Conservation (phyloP, 1,284 basidiomycete genomes). For the Apiotrichum porosum region DNA sequence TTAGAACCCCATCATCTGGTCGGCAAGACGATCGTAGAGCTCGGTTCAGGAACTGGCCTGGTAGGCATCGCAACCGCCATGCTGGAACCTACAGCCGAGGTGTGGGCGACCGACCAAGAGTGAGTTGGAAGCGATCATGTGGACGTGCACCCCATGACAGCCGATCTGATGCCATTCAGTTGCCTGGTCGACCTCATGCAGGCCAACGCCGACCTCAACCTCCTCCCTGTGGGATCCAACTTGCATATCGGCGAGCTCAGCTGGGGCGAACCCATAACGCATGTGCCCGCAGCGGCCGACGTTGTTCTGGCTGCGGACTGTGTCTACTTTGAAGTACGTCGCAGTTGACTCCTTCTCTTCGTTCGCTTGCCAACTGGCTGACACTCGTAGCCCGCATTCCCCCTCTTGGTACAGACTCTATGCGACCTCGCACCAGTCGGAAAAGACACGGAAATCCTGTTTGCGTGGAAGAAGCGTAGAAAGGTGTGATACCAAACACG, state of each 20-base stretch:
- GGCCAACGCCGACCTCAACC: slow-evolving; percentile 63
- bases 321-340: slow-evolving; percentile 73
- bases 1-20: slow-evolving; percentile 51
- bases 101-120: slow-evolving; percentile 86
- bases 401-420: slow-evolving; percentile 76
- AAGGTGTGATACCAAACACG: slow-evolving; percentile 56
- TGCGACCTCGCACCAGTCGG: slow-evolving; percentile 55
- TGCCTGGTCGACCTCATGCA: slow-evolving; percentile 70
- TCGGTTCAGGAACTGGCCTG: slow-evolving; percentile 81
- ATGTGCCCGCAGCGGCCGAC: slow-evolving; percentile 23
- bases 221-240: slow-evolving; percentile 52
- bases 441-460: slow-evolving; percentile 64
- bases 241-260: slow-evolving; percentile 67
- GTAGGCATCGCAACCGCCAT: slow-evolving; percentile 76
- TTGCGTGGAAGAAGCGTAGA: slow-evolving; percentile 90
- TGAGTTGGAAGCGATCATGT: slow-evolving; percentile 49
- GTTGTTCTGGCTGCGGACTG: slow-evolving; percentile 83
- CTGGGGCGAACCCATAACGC: slow-evolving; percentile 53
- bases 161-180: slow-evolving; percentile 51
- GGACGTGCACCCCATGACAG: slow-evolving; percentile 1
- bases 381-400: slow-evolving; percentile 65
- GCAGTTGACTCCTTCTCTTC: too few species aligned
- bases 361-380: background rate
- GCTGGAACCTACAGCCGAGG: slow-evolving; percentile 56
- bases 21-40: slow-evolving; percentile 65